Conservation (phyloP, 306 rosid species). For the Mimosa pudica region DNA sequence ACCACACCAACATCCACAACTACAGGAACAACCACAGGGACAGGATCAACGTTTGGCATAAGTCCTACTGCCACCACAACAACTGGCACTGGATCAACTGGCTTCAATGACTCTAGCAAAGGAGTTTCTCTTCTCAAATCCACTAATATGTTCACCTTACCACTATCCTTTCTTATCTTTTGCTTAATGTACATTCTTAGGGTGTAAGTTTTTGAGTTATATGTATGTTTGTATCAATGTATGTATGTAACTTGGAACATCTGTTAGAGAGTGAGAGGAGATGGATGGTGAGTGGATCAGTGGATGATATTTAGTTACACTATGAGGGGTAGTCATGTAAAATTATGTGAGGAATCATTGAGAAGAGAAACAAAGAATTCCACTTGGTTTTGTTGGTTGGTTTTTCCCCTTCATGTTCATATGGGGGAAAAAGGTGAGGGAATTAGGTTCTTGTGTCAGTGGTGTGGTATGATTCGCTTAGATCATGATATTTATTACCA, state of each 20-base stretch:
- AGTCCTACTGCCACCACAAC: slow-evolving; percentile 63
- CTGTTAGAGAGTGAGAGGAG: background rate
- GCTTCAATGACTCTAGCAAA: slow-evolving; percentile 27
- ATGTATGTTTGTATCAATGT: no score
- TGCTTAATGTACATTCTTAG: slow-evolving; percentile 42
- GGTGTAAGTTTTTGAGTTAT: slow-evolving; percentile 12
- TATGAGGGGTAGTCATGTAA: slow-evolving; percentile 26
- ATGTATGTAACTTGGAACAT: slow-evolving; percentile 1
- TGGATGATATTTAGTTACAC: slow-evolving; percentile 37
- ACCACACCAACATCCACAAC: slow-evolving; percentile 30
- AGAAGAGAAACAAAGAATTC: slow-evolving; percentile 34
- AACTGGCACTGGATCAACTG: slow-evolving; percentile 31
- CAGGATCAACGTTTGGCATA: slow-evolving; percentile 48
- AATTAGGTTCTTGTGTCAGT: slow-evolving; percentile 50
- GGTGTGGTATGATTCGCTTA: slow-evolving; percentile 23
- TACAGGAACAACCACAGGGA: slow-evolving; percentile 23
- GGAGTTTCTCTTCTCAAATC: slow-evolving; percentile 30
- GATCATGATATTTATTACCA: background rate
- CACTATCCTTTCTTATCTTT: slow-evolving; percentile 23
- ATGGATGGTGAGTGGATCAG: slow-evolving; percentile 9
- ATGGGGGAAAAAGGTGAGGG: slow-evolving; percentile 38
- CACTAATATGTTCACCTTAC: slow-evolving; percentile 25
- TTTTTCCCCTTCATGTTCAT: background rate
- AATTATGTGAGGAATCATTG: slow-evolving; percentile 34
- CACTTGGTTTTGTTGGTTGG: slow-evolving; percentile 28